Evolutionary conservation across 1,284 basidiomycete species (phyloP).

Genomic region (Tetrapyrgos nigripes): DNA sequence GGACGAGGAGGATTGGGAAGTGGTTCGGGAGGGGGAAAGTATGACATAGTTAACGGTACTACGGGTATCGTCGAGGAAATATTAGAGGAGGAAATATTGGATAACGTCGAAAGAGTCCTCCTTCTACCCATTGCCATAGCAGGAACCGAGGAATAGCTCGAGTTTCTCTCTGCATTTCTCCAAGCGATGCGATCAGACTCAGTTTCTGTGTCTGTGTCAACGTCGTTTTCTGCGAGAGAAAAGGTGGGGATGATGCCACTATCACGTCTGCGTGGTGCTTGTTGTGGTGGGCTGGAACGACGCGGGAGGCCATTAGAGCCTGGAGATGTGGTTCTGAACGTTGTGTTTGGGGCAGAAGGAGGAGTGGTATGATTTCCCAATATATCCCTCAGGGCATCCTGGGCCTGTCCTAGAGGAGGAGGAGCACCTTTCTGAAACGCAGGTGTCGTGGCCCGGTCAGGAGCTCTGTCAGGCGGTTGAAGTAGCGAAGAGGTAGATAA

Average conservation of each 20-base stretch:
- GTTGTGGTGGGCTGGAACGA: neutral
- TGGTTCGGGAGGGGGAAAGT: neutral
- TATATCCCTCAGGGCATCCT: slow-evolving; percentile 29
- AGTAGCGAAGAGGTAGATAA: slow-evolving; percentile 23
- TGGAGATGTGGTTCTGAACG: too few relatives aligned
- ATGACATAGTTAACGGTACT: neutral
- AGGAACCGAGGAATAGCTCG: slow-evolving; percentile 7
- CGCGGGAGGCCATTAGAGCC: slow-evolving; percentile 1
- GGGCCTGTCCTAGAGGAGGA: slow-evolving; percentile 31
- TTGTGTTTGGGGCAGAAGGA: neutral
- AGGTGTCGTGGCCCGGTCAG: slow-evolving; percentile 21
- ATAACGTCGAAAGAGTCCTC: slow-evolving; percentile 1
- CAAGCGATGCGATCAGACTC: slow-evolving; percentile 14
- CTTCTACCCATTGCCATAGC: neutral
- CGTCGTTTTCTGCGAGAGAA: neutral
- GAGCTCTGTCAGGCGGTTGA: slow-evolving; percentile 22
- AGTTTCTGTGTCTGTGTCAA: slow-evolving; percentile 1
- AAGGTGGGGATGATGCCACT: neutral
- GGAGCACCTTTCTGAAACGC: slow-evolving; percentile 17
- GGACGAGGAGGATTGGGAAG: neutral
- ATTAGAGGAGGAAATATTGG: neutral
- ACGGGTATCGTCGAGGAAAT: neutral
- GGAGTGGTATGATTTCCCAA: slow-evolving; percentile 21
- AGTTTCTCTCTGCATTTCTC: slow-evolving; percentile 13
- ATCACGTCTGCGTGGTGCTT: neutral